Base-by-base conservation (phyloP, 164 flowering plant species). In the Annona cherimola region DNA sequence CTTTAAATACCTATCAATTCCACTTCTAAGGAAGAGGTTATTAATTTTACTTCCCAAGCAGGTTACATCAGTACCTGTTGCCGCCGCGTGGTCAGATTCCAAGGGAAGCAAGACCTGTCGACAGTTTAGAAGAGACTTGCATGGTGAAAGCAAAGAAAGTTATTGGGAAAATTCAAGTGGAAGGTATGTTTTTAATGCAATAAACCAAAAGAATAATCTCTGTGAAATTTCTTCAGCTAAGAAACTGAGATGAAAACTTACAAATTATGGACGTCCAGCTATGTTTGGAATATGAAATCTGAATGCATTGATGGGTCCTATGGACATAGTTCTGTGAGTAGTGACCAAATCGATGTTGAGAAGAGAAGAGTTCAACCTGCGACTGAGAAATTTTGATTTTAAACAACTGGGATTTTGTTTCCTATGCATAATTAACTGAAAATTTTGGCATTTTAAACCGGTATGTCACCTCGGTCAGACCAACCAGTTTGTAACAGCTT, bases 91-190 rank as follows among this genome's bases (percentile, higher is more conserved):
- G 82, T 71, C 74, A 77, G 39, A 80, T 81, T 73, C 79, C 79
- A 68, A 71, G 59, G 8, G 89, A 84, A 76, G 83, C 74, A 57
- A 75, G 64, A 45, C 41, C 72, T 26, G 63, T 63, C 59, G 83
- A 80, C 74, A 77, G 43, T 66, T 68, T 66, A n/a, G 90, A 87
- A 75, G 86, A 87, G 74, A 73, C 79, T 71, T 75, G 79, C 75
- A 69, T 82, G 63, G 40, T 71, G 69, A 89, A 86, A 74, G 71
- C 82, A 60, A 87, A 86, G 76, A 85, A 84, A 75, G 83, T 81
- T 18, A 84, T 86, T 60, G 93, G 93, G 66, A 91, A 91, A 77
- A 83, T 91, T 73, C 87, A 85, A 75, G 93, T 93, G 40, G 96
- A 91, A 89, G 98, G 98, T 93, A 76, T 68, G 12, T 65, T 61